Evolutionary conservation across 306 rosid genomes (phyloP).

Genomic region (Prunus dulcis): DNA sequence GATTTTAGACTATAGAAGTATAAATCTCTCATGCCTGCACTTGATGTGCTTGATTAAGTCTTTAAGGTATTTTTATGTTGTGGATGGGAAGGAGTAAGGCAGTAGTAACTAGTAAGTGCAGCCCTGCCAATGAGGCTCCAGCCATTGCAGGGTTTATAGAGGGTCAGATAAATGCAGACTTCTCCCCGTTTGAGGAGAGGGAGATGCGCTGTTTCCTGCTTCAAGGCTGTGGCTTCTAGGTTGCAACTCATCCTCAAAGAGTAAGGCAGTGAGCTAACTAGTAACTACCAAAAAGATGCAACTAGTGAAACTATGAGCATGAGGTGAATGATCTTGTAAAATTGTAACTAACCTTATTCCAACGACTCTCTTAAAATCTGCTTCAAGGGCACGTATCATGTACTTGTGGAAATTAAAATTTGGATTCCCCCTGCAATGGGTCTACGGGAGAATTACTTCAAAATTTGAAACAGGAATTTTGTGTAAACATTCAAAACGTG

Average conservation of each 20-base stretch:
- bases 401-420: conserved; percentile 36
- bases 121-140: too few relatives aligned
- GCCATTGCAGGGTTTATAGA: too few relatives aligned
- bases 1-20: too few relatives aligned
- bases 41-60: too few relatives aligned
- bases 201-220: too few relatives aligned
- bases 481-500: background rate
- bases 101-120: too few relatives aligned
- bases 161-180: too few relatives aligned
- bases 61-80: too few relatives aligned
- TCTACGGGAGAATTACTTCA: conserved; percentile 1
- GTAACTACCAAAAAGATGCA: background rate
- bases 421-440: conserved; percentile 32
- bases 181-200: too few relatives aligned
- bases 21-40: too few relatives aligned
- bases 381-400: conserved; percentile 37
- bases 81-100: too few relatives aligned
- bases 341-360: conserved; percentile 28
- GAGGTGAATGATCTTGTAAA: background rate
- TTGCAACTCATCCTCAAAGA: background rate
- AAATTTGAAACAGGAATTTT: background rate
- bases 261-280: background rate
- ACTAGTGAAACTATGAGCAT: background rate
- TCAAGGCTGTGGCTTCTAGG: too few relatives aligned
- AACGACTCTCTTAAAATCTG: conserved; percentile 36